Evolutionary conservation across 768 basidiomycete species (phyloP).

Genomic region (Mrakia frigida): DNA sequence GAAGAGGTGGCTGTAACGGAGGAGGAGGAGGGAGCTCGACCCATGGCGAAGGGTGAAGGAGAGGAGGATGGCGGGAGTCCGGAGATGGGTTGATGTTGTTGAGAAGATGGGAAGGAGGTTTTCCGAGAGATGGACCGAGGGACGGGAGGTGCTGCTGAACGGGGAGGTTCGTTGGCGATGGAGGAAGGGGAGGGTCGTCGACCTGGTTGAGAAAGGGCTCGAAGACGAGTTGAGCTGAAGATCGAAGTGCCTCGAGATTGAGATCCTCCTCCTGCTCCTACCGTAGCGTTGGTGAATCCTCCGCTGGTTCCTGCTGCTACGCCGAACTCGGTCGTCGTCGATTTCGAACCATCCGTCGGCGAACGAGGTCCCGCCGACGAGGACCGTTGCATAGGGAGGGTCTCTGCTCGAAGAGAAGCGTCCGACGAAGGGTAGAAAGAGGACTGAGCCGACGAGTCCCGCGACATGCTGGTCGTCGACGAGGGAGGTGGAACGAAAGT

Average conservation of each 20-base stretch:
- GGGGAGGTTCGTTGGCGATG: neutral
- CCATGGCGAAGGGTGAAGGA: neutral
- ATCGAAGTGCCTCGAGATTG: neutral
- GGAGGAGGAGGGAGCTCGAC: neutral
- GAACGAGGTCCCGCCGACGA: slow-evolving; percentile 5
- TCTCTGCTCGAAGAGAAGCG: neutral
- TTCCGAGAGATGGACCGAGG: slow-evolving; percentile 11
- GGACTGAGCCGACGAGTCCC: neutral
- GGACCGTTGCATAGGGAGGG: neutral
- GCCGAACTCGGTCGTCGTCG: neutral
- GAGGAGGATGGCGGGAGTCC: neutral
- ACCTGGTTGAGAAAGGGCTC: slow-evolving; percentile 11
- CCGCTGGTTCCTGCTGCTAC: neutral
- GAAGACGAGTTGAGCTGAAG: slow-evolving; percentile 5
- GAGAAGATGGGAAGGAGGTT: neutral
- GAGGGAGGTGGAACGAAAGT: neutral
- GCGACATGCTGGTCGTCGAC: neutral
- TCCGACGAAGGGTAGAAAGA: neutral
- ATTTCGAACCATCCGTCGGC: neutral
- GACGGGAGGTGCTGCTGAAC: neutral
- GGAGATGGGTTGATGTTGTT: neutral
- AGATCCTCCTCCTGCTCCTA: neutral
- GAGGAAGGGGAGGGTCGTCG: slow-evolving; percentile 4
- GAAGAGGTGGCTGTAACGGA: neutral
- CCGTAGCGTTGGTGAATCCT: too few relatives aligned